Base-by-base conservation (phyloP, 2,329 filamentous ascomycete species). In the Ophiocordyceps robertsii region DNA sequence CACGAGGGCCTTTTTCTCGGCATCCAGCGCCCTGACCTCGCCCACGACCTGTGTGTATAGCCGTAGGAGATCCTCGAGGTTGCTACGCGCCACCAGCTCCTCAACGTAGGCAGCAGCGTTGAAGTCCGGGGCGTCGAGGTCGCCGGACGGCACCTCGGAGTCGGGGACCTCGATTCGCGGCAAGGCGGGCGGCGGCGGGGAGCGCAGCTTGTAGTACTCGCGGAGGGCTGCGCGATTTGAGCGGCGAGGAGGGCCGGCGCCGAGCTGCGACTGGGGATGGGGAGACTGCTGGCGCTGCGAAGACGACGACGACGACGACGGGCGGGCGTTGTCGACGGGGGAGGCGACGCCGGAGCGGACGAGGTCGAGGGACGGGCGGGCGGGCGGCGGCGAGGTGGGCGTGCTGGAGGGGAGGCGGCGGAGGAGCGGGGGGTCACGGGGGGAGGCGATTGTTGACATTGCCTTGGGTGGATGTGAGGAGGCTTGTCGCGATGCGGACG, bases 1-100 rank as follows among this genome's bases (percentile, higher is more conserved):
- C 5, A 98, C 92, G 47, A 98, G 66, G 2, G 90, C 89, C 65
- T 98, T 98, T 62, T 92, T 84, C 70, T 98, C 92, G 21, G 90
- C 90, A 56, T 96, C 92, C 16, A 98, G 70, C 2, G 86, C 89
- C 32, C 88, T 69, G 39, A 95, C 90, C 64, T 96, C 90, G 50
- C 78, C 74, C 51, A 90, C 63, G 10, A 90, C 69, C 19, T 76
- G 72, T 38, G 82, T 79, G 57, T 92, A 88, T 1, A 82, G 69
- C 42, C 70, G 70, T 54, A 92, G 57, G 42, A 92, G 66, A 43
- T 82, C 82, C 54, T 80, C 75, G 30, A 92, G 66, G 6, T 73
- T 72, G 54, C 76, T 75, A 42, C 69, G 70, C n/a, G 68, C 69
- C 6, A 88, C 66, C 13, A 84, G 64, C 38, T 67, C 64, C 43